Evolutionary conservation across 106 monocot genomes (phyloP), one percentile per base, ranked within the genome.

Genomic region (Phalaenopsis aphrodite): DNA sequence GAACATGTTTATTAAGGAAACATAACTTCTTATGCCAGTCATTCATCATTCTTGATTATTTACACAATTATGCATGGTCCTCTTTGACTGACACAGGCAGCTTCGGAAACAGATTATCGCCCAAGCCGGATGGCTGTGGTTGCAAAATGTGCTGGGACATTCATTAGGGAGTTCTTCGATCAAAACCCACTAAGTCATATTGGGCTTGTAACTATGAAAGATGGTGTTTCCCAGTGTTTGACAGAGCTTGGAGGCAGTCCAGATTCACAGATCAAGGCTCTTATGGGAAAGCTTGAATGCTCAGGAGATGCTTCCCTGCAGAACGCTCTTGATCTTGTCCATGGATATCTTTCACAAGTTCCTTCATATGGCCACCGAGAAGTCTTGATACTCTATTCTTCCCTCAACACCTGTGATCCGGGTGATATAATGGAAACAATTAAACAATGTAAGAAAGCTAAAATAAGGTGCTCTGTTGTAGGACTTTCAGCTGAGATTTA

Each of bases 281-380:
- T 99, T 73, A 91, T 90, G 95, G 90, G 91, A 61, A 99, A 99
- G 82, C 89, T 95, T 55, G 93, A 95, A 78, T 99, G 99, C 80
- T 99, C 89, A 41, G 99, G 99, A 3, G 91, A 95, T 75, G 84
- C 91, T 80, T 99, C 99, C 38, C 79, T 99, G 83, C 93, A 99
- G 84, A 99, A 99, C 87, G 87, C 94, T 41, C 82, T 99, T 52
- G 92, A 99, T 64, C 92, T 95, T 68, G 93, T 94, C 41, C 91
- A 95, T 85, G 91, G 87, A 74, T 93, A 88, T 85, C 84, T 99
- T 58, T 85, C 69, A 67, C 92, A 85, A 76, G 88, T 91, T 39
- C 98, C 98, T 16, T 87, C 90, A 30, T 99, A 94, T 66, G 94
- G 98, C 55, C 98, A 99, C 85, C 90, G 92, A n/a, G 98, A 99